phyloP scores from a whole-genome alignment of 495 filamentous ascomycete genomes.

The Hypoxylon subgilvum region DNA sequence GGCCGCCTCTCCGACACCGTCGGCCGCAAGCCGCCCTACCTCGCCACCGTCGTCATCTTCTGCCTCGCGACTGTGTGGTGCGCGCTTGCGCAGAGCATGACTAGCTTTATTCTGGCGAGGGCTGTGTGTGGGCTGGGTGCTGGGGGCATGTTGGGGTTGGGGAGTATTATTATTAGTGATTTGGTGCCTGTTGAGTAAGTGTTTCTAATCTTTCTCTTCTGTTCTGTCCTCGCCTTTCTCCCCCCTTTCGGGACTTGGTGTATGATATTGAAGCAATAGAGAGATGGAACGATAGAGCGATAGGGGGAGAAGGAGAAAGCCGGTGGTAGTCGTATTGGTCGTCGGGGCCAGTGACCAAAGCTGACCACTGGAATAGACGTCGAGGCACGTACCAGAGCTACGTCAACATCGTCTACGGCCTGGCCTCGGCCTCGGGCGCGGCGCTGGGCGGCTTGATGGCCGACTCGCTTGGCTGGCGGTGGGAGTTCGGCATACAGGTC shows the following conservation, averaged over 20 bases:
- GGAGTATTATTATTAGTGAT: constrained; percentile 75
- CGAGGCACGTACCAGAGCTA: constrained; percentile 79
- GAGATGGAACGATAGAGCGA: too few species aligned
- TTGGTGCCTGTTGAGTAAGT: constrained; percentile 74
- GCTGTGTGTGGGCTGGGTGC: constrained; percentile 77
- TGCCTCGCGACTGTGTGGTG: constrained; percentile 74
- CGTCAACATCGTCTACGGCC: constrained; percentile 71
- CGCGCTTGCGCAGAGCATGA: constrained; percentile 71
- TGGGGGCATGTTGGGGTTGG: constrained; percentile 74
- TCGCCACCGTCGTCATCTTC: constrained; percentile 69
- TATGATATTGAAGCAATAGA: too few species aligned
- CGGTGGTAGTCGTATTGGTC: too few species aligned
- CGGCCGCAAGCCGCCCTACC: constrained; percentile 71
- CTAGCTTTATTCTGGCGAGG: constrained; percentile 72
- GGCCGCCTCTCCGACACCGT: constrained; percentile 75
- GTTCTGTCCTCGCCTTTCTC: too few species aligned
- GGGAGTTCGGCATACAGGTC: constrained; percentile 71
- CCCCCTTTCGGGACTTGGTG: too few species aligned
- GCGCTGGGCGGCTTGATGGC: constrained; percentile 76
- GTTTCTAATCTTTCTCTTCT: too few species aligned
- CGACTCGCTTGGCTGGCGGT: constrained; percentile 76
- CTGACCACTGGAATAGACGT: constrained; percentile 39
- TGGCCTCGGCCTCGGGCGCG: constrained; percentile 67
- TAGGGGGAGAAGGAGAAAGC: too few species aligned
- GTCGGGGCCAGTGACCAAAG: too few species aligned